These are phyloP conservation scores for Sporisorium reilianum DNA, from an alignment of 1,284 basidiomycete species.

Conservation along the genomic window DNA sequence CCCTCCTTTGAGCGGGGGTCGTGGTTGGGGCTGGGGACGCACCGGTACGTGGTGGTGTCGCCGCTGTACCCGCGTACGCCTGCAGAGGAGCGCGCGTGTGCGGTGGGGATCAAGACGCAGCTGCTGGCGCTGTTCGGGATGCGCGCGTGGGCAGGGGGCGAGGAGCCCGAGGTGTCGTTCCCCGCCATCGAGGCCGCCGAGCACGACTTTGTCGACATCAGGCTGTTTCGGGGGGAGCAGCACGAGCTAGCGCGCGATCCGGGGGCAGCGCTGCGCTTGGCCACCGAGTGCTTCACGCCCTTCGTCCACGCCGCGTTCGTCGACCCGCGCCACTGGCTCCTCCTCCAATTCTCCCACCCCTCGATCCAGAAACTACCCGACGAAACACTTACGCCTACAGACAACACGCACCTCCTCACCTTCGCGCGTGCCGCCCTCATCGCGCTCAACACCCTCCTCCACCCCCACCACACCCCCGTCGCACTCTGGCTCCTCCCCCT, in stretches of 20 bases:
- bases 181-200: background rate
- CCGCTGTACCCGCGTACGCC: background rate
- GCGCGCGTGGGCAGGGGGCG: background rate
- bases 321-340: background rate
- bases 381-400: background rate
- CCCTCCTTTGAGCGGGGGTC: slow-evolving; percentile 9
- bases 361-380: background rate
- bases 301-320: slow-evolving; percentile 8
- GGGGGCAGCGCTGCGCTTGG: background rate
- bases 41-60: slow-evolving; percentile 2
- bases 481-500: background rate
- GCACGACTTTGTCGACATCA: slow-evolving; percentile 15
- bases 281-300: background rate
- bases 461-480: background rate
- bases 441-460: background rate
- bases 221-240: background rate
- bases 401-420: background rate
- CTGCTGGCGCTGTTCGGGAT: background rate
- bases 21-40: slow-evolving; percentile 7
- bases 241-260: background rate
- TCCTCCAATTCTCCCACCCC: slow-evolving; percentile 13
- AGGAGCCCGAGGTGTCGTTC: slow-evolving; percentile 7
- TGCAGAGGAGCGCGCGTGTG: background rate
- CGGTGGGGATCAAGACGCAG: background rate
- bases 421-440: background rate